These are phyloP conservation scores for Cordyceps javanica DNA, from an alignment of 2,329 filamentous ascomycete species.

Conservation along the genomic window DNA sequence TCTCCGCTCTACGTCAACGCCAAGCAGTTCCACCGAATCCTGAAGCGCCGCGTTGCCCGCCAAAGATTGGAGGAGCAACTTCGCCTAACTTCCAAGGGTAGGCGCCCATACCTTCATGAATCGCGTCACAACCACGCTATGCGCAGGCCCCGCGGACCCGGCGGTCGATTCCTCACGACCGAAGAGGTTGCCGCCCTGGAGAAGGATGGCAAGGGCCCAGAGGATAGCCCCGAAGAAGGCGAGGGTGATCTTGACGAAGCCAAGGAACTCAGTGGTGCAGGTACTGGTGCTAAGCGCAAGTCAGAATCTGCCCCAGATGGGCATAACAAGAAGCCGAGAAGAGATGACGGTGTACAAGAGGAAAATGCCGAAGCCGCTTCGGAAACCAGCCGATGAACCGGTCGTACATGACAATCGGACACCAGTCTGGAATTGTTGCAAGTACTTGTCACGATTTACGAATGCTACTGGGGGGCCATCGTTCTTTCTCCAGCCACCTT, in stretches of 20 bases:
- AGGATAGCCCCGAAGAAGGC: constrained; percentile 23
- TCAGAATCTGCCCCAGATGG: constrained; percentile 43
- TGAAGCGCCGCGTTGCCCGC: constrained; percentile 87
- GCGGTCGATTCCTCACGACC: constrained; percentile 90
- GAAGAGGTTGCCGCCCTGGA: constrained; percentile 93
- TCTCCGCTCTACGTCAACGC: constrained; percentile 96
- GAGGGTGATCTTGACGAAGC: constrained; percentile 26
- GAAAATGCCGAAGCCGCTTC: constrained; percentile 27
- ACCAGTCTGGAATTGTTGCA: background rate
- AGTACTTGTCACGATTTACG: constrained; percentile 11
- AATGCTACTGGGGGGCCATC: constrained; percentile 2
- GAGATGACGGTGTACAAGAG: constrained; percentile 40
- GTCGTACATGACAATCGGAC: constrained; percentile 1
- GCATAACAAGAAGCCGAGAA: constrained; percentile 52
- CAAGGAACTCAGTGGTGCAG: constrained; percentile 27
- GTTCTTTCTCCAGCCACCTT: background rate
- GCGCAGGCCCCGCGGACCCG: constrained; percentile 87
- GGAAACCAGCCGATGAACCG: constrained; percentile 32
- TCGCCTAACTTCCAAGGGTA: constrained; percentile 85
- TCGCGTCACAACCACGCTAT: constrained; percentile 98
- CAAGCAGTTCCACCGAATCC: constrained; percentile 95
- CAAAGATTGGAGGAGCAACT: constrained; percentile 92
- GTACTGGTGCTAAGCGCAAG: constrained; percentile 53
- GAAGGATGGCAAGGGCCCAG: constrained; percentile 44
- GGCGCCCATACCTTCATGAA: constrained; percentile 95